Percentiles rank a stretch among this genome's conserved stretches.
phyloP scores from a whole-genome alignment of 225 moss, liverwort and hornwort genomes.

The Anthoceros angustus region DNA sequence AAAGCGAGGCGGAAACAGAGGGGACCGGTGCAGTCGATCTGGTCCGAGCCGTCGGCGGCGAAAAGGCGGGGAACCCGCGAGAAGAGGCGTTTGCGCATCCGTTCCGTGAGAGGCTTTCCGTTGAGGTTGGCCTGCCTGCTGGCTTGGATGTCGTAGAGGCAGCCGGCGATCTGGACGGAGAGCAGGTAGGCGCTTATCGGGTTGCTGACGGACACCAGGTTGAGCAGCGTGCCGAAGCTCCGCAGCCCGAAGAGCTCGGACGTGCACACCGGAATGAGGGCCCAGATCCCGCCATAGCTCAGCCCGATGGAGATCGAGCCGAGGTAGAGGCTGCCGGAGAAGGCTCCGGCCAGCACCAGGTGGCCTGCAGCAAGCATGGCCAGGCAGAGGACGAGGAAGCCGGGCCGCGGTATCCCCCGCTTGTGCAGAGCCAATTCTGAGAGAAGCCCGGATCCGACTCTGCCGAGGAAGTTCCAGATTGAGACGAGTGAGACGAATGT shows the following conservation, averaged over 20 bases:
- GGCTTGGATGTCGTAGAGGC: slow-evolving; percentile 1
- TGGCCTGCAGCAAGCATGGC: neutral
- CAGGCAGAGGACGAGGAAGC: neutral
- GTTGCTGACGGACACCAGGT: slow-evolving; percentile 3
- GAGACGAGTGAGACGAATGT: slow-evolving; percentile 33
- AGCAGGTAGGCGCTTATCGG: neutral
- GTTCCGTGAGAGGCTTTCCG: neutral
- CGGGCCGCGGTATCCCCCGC: neutral
- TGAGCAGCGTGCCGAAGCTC: slow-evolving; percentile 3
- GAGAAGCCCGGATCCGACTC: slow-evolving; percentile 21
- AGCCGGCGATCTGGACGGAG: slow-evolving; percentile 1
- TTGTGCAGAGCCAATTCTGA: slow-evolving; percentile 14
- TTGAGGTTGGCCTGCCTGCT: neutral
- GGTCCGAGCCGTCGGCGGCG: neutral
- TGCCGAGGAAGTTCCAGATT: slow-evolving; percentile 38
- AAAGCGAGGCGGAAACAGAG: neutral
- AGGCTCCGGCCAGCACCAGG: neutral
- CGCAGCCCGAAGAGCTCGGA: neutral
- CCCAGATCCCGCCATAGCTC: neutral
- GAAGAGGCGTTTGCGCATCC: neutral
- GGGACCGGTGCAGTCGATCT: neutral
- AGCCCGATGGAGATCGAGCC: slow-evolving; percentile 1
- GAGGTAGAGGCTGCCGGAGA: neutral
- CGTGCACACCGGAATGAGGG: neutral
- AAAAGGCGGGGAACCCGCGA: slow-evolving; percentile 1